phyloP scores from a whole-genome alignment of 495 filamentous ascomycete genomes.

The Penicillium fimorum region DNA sequence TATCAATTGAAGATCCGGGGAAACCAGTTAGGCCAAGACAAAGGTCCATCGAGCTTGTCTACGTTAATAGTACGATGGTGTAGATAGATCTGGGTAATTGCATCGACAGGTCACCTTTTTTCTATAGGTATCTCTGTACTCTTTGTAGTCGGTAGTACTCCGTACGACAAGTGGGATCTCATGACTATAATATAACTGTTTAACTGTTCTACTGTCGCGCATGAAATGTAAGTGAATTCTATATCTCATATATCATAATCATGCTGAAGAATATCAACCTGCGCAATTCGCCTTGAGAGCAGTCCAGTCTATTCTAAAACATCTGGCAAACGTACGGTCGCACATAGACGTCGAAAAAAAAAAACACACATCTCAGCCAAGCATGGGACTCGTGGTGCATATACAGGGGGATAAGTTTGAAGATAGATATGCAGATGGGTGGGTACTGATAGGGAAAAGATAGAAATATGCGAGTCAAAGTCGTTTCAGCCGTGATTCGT shows the following conservation, averaged over 20 bases:
- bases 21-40: constrained; percentile 10
- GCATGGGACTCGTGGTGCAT: constrained; percentile 12
- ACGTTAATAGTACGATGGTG: not conserved
- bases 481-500: constrained; percentile 12
- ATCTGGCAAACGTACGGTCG: constrained; percentile 19
- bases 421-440: constrained; percentile 10
- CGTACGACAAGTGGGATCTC: not conserved
- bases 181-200: not conserved
- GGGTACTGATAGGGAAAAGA: constrained; percentile 6
- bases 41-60: not conserved
- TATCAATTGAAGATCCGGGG: constrained; percentile 20
- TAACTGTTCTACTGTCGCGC: not conserved
- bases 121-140: not conserved
- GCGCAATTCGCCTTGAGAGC: not conserved
- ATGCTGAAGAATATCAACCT: not conserved
- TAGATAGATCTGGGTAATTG: constrained; percentile 3
- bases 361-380: not conserved
- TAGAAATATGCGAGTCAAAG: constrained; percentile 11
- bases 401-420: constrained; percentile 12
- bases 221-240: not conserved
- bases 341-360: constrained; percentile 9
- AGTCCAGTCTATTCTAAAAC: constrained; percentile 17
- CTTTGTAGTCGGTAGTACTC: not conserved
- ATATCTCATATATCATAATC: not conserved
- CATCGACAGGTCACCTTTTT: constrained; percentile 1